A percentile compares a stretch with the other conserved stretches of the same genome.
Conservation (phyloP, 441 rosid species). For the Jatropha podagrica region DNA sequence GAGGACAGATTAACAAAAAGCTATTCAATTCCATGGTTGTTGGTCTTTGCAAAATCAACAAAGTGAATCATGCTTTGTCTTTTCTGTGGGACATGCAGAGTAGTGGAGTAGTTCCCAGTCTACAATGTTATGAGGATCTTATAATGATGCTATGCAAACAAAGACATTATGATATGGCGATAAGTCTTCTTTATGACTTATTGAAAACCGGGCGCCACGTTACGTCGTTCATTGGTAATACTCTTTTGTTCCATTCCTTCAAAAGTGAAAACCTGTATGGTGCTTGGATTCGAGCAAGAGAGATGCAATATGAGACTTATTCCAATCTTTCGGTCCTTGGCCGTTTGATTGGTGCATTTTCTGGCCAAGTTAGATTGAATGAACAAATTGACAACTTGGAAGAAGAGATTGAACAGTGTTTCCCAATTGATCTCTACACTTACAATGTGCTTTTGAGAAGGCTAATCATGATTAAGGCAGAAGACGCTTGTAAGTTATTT, state of each 20-base stretch:
- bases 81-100: slow-evolving; percentile 46
- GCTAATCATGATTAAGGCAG: slow-evolving; percentile 39
- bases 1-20: slow-evolving; percentile 33
- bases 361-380: slow-evolving; percentile 37
- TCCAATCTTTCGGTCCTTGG: slow-evolving; percentile 46
- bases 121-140: slow-evolving; percentile 57
- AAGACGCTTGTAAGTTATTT: slow-evolving; percentile 47
- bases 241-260: slow-evolving; percentile 55
- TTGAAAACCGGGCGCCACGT: slow-evolving; percentile 46
- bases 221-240: slow-evolving; percentile 73
- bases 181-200: slow-evolving; percentile 51
- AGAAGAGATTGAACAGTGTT: slow-evolving; percentile 59
- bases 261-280: slow-evolving; percentile 45
- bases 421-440: slow-evolving; percentile 52
- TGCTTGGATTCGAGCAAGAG: slow-evolving; percentile 55
- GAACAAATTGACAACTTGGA: slow-evolving; percentile 42
- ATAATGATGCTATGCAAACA: slow-evolving; percentile 42
- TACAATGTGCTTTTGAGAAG: slow-evolving; percentile 60
- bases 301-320: slow-evolving; percentile 37
- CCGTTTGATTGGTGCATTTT: slow-evolving; percentile 61
- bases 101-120: slow-evolving; percentile 44
- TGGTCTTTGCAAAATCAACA: slow-evolving; percentile 57
- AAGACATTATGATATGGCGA: slow-evolving; percentile 40
- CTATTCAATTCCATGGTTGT: slow-evolving; percentile 47
- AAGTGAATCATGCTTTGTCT: slow-evolving; percentile 45